Percentiles rank a stretch among this genome's conserved stretches.
phyloP scores from a whole-genome alignment of 352 stramenopile genomes.

The Globisporangium nagaii region DNA sequence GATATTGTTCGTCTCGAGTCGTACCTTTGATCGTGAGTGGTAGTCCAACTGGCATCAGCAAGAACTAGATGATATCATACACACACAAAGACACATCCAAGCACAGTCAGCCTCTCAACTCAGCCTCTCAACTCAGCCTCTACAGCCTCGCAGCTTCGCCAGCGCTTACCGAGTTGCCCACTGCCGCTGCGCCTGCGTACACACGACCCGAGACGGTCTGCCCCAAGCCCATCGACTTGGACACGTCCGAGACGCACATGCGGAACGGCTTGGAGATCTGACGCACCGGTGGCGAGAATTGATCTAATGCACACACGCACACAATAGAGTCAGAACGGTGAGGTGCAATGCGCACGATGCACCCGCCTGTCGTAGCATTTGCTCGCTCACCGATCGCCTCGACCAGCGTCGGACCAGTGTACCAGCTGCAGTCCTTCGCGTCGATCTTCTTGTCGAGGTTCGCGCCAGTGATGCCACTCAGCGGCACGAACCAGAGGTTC shows the following conservation, averaged over 20 bases:
- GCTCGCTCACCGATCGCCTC: conserved; percentile 73
- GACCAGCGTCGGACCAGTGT: conserved; percentile 70
- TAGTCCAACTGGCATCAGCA: conserved; percentile 56
- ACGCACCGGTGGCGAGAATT: conserved; percentile 64
- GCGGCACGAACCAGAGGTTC: conserved; percentile 82
- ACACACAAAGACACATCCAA: background rate
- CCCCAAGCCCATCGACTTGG: conserved; percentile 78
- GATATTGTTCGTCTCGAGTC: too few relatives aligned
- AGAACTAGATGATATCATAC: conserved; percentile 23
- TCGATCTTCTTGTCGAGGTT: conserved; percentile 72
- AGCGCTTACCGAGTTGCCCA: conserved; percentile 57
- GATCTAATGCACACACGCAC: conserved; percentile 32
- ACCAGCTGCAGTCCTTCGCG: conserved; percentile 58
- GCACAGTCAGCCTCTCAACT: background rate
- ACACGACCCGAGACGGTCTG: conserved; percentile 81
- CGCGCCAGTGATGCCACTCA: conserved; percentile 81
- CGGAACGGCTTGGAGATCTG: conserved; percentile 83
- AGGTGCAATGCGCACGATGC: background rate
- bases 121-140: too few relatives aligned
- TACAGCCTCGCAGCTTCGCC: too few relatives aligned
- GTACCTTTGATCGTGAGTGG: conserved; percentile 47
- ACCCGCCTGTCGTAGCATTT: background rate
- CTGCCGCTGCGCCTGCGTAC: conserved; percentile 64
- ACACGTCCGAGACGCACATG: conserved; percentile 82
- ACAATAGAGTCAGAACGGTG: conserved; percentile 4